These are phyloP conservation scores for Xylaria sp. DNA, from an alignment of 2,329 filamentous ascomycete genomes.

Conservation along the genomic window DNA sequence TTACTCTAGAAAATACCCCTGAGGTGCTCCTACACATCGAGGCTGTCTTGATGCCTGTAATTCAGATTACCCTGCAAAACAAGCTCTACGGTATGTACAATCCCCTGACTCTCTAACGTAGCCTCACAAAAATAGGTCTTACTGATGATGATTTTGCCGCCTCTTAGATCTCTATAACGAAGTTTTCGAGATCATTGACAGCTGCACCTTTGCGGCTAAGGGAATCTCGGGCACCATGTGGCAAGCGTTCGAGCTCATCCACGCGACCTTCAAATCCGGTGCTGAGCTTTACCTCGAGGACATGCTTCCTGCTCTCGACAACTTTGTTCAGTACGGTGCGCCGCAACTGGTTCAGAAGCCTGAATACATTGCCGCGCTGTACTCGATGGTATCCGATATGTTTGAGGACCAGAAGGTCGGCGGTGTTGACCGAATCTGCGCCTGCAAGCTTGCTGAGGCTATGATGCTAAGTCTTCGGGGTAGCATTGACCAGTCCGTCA, in stretches of 20 bases:
- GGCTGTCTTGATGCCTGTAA: slow-evolving; percentile 93
- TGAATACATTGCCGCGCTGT: slow-evolving; percentile 79
- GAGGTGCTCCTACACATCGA: slow-evolving; percentile 93
- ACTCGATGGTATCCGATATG: slow-evolving; percentile 91
- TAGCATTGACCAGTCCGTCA: slow-evolving; percentile 80
- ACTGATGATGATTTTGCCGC: background rate
- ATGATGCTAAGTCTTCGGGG: slow-evolving; percentile 94
- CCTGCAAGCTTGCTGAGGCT: slow-evolving; percentile 94
- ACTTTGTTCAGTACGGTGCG: slow-evolving; percentile 92
- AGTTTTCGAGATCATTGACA: slow-evolving; percentile 98
- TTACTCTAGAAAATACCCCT: slow-evolving; percentile 93
- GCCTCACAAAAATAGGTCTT: background rate
- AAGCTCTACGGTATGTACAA: slow-evolving; percentile 73
- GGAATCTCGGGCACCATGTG: slow-evolving; percentile 95
- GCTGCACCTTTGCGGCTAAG: slow-evolving; percentile 97
- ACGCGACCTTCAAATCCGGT: slow-evolving; percentile 93
- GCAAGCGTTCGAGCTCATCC: slow-evolving; percentile 95
- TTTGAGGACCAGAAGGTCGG: slow-evolving; percentile 90
- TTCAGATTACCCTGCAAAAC: slow-evolving; percentile 92
- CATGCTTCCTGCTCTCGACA: slow-evolving; percentile 96
- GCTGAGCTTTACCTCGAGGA: slow-evolving; percentile 97
- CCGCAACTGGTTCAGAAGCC: slow-evolving; percentile 75
- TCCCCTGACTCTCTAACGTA: background rate
- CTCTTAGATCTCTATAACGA: slow-evolving; percentile 84
- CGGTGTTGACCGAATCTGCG: slow-evolving; percentile 90